Percentiles rank a stretch among this genome's conserved stretches.
phyloP scores from a whole-genome alignment of 768 basidiomycete genomes.

The Russula dissimulans region DNA sequence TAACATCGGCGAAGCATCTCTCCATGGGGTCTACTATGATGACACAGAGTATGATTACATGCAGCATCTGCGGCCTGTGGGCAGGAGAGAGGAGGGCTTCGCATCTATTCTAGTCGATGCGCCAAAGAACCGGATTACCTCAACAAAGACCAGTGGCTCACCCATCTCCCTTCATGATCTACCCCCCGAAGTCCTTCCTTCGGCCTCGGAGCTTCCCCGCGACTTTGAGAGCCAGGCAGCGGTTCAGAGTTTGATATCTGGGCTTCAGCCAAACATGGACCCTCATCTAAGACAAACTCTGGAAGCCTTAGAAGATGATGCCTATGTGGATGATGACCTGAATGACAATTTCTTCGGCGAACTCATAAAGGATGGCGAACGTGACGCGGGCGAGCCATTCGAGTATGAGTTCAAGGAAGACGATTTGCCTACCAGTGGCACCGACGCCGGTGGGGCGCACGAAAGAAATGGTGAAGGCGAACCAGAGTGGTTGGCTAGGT shows the following conservation, averaged over 20 bases:
- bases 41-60: constrained; percentile 98
- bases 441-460: constrained; percentile 23
- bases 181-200: constrained; percentile 65
- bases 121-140: constrained; percentile 34
- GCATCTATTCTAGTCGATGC: constrained; percentile 78
- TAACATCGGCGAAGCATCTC: constrained; percentile 78
- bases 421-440: constrained; percentile 30
- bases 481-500: constrained; percentile 66
- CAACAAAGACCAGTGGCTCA: constrained; percentile 32
- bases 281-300: constrained; percentile 87
- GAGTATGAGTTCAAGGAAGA: constrained; percentile 62
- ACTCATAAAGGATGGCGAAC: constrained; percentile 64
- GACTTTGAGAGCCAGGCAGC: constrained; percentile 70
- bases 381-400: constrained; percentile 47
- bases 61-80: constrained; percentile 83
- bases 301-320: constrained; percentile 93
- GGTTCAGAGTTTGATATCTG: constrained; percentile 73
- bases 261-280: constrained; percentile 94
- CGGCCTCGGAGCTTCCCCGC: constrained; percentile 60
- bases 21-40: constrained; percentile 90
- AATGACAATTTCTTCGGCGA: constrained; percentile 72
- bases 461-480: constrained; percentile 28
- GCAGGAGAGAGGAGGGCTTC: constrained; percentile 67
- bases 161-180: constrained; percentile 44
- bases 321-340: constrained; percentile 72